Evolutionary conservation across 768 basidiomycete genomes (phyloP), one percentile per base, ranked within the genome.

Genomic region (Phanerochaete sordida): DNA sequence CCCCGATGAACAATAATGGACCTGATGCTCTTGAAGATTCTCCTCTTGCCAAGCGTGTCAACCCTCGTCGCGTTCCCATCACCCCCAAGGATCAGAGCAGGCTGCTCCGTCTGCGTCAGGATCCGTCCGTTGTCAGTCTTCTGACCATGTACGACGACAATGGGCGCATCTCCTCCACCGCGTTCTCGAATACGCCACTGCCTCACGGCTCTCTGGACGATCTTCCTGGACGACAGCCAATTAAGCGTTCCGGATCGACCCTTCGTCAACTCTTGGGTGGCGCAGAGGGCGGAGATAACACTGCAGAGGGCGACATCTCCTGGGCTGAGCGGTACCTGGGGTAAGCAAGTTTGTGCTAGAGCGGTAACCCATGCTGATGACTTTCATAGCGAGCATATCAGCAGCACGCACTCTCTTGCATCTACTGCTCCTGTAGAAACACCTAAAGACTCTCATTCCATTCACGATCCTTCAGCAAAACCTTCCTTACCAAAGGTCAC

Each of bases 121-220:
- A 93, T 62, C 90, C 90, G 2, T 92, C 91, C 23, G 88, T 93
- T 28, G 87, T 80, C 15, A 91, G 87, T 64, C 74, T 93, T 24
- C 73, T 92, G 35, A 79, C 84, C 57, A 75, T 90, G 62, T 93
- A 91, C 64, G 90, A 91, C 65, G 84, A 88, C 3, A 76, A 88
- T 57, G 90, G 90, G 19, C 79, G 81, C 54, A 76, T 92, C 27
- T 77, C 84, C 16, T 75, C 79, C 3, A 71, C 80, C 37, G 82
- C 82, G 8, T 93, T 93, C 69, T 86, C 87, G 0, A 90, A 90
- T 64, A 73, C 84, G 48, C 71, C 81, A 61, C 67, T 80, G 66
- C 69, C 70, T 3, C 64, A 69, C 4, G 31, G 3, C 8, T 62
- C 58, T 4, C 71, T 70, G 4, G 15, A 62, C 31, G 54, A 58